A percentile compares a stretch with the other conserved stretches of the same genome.
Conservation (phyloP, 2,329 filamentous ascomycete species). For the Fusarium sp. region DNA sequence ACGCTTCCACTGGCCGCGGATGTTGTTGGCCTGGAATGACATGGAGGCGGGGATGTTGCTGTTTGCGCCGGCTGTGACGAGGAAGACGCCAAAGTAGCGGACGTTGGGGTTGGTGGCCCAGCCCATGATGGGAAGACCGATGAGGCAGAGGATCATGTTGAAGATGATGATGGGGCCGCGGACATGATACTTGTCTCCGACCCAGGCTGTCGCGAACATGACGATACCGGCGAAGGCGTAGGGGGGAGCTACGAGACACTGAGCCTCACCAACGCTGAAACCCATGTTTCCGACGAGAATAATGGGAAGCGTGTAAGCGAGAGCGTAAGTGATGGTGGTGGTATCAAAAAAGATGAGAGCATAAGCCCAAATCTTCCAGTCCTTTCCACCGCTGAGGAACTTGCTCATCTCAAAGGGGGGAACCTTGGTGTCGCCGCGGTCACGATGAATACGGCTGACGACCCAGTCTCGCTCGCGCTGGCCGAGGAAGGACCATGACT, state of each 20-base stretch:
- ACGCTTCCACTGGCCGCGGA: conserved; percentile 89
- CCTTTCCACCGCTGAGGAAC: conserved; percentile 61
- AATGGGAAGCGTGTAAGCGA: conserved; percentile 84
- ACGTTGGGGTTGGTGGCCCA: conserved; percentile 68
- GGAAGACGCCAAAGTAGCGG: conserved; percentile 81
- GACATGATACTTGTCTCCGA: conserved; percentile 74
- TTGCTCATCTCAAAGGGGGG: conserved; percentile 63
- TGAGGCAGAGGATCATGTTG: conserved; percentile 74
- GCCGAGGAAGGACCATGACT: conserved; percentile 65
- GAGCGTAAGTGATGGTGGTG: conserved; percentile 79
- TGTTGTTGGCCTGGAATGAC: conserved; percentile 88
- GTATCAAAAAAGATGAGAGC: conserved; percentile 72
- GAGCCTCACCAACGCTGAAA: conserved; percentile 72
- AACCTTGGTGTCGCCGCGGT: conserved; percentile 68
- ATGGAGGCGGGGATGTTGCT: conserved; percentile 81
- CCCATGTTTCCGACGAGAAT: conserved; percentile 74
- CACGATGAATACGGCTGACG: conserved; percentile 65
- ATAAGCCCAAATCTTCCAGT: conserved; percentile 73
- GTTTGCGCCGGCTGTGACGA: conserved; percentile 81
- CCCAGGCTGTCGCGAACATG: conserved; percentile 70
- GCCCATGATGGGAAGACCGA: conserved; percentile 80
- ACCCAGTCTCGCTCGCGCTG: conserved; percentile 65
- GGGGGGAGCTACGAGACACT: conserved; percentile 79
- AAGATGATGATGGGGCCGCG: conserved; percentile 75
- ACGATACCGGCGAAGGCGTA: conserved; percentile 74